Evolutionary conservation across 345 rosid species (phyloP).

Genomic region (Trapa incisa): DNA sequence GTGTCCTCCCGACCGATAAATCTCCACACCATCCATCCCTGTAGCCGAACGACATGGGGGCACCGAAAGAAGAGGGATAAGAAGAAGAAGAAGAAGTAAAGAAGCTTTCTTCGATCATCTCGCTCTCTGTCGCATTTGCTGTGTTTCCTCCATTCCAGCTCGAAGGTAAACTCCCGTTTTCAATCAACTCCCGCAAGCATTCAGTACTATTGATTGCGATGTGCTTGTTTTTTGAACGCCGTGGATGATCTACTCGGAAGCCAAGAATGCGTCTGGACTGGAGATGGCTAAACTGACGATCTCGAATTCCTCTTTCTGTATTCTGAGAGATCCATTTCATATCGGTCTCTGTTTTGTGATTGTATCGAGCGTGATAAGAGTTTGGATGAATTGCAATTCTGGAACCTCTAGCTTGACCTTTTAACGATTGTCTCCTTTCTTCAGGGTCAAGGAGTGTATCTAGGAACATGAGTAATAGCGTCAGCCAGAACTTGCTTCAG

Average conservation of each 20-base stretch:
- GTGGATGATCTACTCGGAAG: not conserved
- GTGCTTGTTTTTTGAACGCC: not conserved
- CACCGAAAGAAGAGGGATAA: not conserved
- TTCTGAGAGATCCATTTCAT: not conserved
- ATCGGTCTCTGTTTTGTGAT: not conserved
- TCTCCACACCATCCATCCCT: not conserved
- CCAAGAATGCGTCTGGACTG: not conserved
- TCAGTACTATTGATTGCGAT: not conserved
- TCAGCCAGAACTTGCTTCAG: constrained; percentile 40
- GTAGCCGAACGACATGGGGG: not conserved
- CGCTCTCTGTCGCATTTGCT: not conserved
- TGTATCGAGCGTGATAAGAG: not conserved
- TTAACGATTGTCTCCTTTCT: constrained; percentile 24
- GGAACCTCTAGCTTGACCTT: constrained; percentile 5
- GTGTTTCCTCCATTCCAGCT: not conserved
- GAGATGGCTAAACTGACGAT: not conserved
- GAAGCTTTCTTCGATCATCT: not conserved
- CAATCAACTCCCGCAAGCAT: not conserved
- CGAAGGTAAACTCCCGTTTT: not conserved
- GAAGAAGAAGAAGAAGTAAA: not conserved
- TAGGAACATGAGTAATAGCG: constrained; percentile 53
- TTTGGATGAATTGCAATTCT: not conserved
- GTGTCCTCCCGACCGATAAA: not conserved
- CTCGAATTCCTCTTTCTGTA: not conserved
- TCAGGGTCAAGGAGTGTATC: constrained; percentile 27